These are phyloP conservation scores for Cardiospermum halicacabum DNA, from an alignment of 345 rosid genomes.

Conservation along the genomic window DNA sequence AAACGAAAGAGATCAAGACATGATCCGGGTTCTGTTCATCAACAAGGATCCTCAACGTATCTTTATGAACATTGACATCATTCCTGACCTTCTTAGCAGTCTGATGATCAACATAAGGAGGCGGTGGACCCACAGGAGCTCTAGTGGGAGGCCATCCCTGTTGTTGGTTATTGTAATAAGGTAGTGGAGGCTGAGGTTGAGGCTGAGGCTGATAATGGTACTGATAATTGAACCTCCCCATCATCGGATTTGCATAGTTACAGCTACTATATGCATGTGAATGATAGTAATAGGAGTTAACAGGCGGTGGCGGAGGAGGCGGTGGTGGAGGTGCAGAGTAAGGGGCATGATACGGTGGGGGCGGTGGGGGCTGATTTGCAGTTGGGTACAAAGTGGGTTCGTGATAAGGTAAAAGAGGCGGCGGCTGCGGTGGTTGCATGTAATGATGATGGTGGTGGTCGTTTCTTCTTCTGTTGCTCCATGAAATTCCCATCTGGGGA, in stretches of 20 bases:
- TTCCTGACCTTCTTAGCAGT: conserved; percentile 86
- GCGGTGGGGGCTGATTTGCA: conserved; percentile 27
- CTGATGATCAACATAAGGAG: conserved; percentile 79
- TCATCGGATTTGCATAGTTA: conserved; percentile 31
- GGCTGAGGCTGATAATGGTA: conserved; percentile 31
- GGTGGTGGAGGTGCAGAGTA: conserved; percentile 30
- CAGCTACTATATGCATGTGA: conserved; percentile 30
- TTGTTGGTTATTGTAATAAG: conserved; percentile 45
- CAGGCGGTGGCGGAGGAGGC: conserved; percentile 30
- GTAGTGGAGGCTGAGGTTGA: conserved; percentile 24
- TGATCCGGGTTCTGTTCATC: conserved; percentile 69
- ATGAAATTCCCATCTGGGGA: conserved; percentile 64
- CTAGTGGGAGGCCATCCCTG: conserved; percentile 45
- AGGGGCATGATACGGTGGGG: conserved; percentile 28
- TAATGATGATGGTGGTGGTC: conserved; percentile 31
- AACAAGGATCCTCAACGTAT: conserved; percentile 54
- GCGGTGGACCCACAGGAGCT: conserved; percentile 37
- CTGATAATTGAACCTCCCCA: conserved; percentile 44
- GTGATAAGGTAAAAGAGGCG: conserved; percentile 23
- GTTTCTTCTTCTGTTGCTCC: conserved; percentile 64
- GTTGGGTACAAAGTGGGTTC: conserved; percentile 20
- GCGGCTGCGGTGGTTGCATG: conserved; percentile 31
- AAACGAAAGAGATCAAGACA: conserved; percentile 77
- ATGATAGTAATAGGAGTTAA: conserved; percentile 28
- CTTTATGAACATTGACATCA: conserved; percentile 86